These are phyloP conservation scores for Claviceps quebecensis DNA, from an alignment of 2,329 filamentous ascomycete genomes.

Conservation along the genomic window DNA sequence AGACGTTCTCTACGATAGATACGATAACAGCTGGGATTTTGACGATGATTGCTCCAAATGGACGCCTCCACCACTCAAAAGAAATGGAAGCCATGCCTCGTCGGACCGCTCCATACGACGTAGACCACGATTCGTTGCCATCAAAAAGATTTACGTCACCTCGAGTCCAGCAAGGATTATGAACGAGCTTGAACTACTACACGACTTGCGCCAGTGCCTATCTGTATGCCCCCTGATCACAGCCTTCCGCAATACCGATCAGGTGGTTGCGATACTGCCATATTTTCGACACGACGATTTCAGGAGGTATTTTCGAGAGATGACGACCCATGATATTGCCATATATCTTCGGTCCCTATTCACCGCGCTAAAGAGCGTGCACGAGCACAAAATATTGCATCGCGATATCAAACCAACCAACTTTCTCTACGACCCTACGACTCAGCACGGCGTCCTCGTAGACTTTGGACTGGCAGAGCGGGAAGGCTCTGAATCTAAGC, in stretches of 20 bases:
- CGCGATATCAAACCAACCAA: conserved; percentile 97
- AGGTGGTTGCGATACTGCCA: conserved; percentile 86
- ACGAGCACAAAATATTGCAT: conserved; percentile 74
- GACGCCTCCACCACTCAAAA: conserved; percentile 52
- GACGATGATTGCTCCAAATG: conserved; percentile 53
- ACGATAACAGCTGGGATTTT: conserved; percentile 77
- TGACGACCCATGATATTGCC: conserved; percentile 74
- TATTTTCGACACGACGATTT: conserved; percentile 97
- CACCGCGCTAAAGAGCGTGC: conserved; percentile 69
- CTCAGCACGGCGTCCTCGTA: conserved; percentile 79
- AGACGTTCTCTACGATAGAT: conserved; percentile 72
- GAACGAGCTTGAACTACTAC: conserved; percentile 87
- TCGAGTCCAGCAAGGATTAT: conserved; percentile 86
- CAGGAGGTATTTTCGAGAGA: conserved; percentile 81
- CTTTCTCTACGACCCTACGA: conserved; percentile 77
- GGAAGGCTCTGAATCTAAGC: conserved; percentile 61
- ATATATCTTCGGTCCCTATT: conserved; percentile 85
- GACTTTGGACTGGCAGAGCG: conserved; percentile 95
- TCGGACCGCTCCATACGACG: conserved; percentile 17
- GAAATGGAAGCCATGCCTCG: conserved; percentile 22
- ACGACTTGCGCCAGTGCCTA: conserved; percentile 68
- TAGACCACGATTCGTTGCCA: conserved; percentile 66
- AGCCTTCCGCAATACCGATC: conserved; percentile 86
- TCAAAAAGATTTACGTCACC: conserved; percentile 99
- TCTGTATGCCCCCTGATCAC: conserved; percentile 93